Evolutionary conservation across 2,329 filamentous ascomycete genomes (phyloP), one percentile per base, ranked within the genome.

Genomic region (Fusarium sterilihyphosum): DNA sequence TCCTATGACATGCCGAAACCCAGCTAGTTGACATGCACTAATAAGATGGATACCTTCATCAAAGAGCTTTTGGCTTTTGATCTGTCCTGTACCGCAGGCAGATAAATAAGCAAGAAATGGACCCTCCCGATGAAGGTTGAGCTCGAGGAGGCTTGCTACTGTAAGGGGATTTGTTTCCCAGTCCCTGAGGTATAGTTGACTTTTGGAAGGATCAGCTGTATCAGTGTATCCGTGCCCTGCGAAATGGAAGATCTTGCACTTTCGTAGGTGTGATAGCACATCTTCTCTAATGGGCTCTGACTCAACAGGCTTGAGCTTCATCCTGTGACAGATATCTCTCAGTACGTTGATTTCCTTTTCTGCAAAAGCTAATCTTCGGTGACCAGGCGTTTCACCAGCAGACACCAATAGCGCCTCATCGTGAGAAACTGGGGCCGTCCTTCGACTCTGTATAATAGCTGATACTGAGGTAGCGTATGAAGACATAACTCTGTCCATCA

Each of bases 271-370:
- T 1, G 8, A 8, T 13, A 37, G 9, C 4, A 59, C n/a, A 3
- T 9, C 18, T 4, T 47, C 31, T 14, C 18, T 37, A 0, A 35
- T 6, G 1, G 54, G 22, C 2, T 20, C 6, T 1, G 41, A 13
- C 1, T 29, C n/a, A 2, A 59, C 12, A 3, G 56, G n/a, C 1
- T 49, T 1, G 0, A 37, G 14, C 2, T 49, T 20, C n/a, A 49
- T 58, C 2, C 4, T 3, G 5, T 14, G 41, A 2, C 41, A 49
- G 3, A 37, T 14, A 20, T 29, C 14, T n/a, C 33, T 31, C 5
- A 38, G 4, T 6, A 49, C 17, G 11, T 3, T 13, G 8, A 38
- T 22, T 38, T 54, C 43, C 4, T 18, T 37, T 2, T 49, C 31
- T 8, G 41, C 33, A 14, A 29, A 59, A 3, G 33, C 22, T 8